Evolutionary conservation across 441 rosid genomes (phyloP).

Genomic region (Populus hybrid): DNA sequence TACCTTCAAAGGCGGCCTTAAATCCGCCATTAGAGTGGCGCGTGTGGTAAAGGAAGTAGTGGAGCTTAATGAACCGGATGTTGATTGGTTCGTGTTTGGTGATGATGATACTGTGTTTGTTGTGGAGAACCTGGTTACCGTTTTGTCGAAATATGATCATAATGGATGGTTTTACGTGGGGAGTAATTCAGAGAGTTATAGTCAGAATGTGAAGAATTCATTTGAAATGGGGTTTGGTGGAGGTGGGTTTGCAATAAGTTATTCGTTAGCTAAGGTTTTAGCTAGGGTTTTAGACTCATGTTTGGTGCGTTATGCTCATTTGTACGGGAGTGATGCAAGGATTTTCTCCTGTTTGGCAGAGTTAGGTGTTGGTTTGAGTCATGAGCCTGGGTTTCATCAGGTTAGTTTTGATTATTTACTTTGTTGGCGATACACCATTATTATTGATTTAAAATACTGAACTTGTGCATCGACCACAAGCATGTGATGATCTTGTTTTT

Average conservation of each 20-base stretch:
- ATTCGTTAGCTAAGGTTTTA: constrained; percentile 58
- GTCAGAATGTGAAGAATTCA: constrained; percentile 71
- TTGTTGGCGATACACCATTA: not conserved
- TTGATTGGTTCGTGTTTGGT: constrained; percentile 91
- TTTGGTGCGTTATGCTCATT: constrained; percentile 63
- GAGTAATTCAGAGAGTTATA: constrained; percentile 72
- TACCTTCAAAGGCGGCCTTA: constrained; percentile 63
- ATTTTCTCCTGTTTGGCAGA: constrained; percentile 87
- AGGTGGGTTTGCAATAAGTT: constrained; percentile 81
- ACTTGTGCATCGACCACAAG: not conserved
- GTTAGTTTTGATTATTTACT: constrained; percentile 13
- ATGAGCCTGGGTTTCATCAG: constrained; percentile 95
- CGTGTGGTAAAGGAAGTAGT: constrained; percentile 81
- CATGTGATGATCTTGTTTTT: not conserved
- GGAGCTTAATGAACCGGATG: constrained; percentile 45
- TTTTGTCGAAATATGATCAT: constrained; percentile 77
- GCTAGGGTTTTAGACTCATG: constrained; percentile 74
- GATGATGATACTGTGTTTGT: constrained; percentile 90
- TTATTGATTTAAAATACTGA: not conserved
- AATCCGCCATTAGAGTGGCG: constrained; percentile 78
- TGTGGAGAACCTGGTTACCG: constrained; percentile 67
- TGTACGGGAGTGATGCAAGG: constrained; percentile 84
- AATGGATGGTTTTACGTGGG: constrained; percentile 71
- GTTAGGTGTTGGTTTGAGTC: constrained; percentile 78
- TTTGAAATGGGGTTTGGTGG: constrained; percentile 94